Conservation (phyloP, 2,329 filamentous ascomycete species). For the Xylariaceae sp. region DNA sequence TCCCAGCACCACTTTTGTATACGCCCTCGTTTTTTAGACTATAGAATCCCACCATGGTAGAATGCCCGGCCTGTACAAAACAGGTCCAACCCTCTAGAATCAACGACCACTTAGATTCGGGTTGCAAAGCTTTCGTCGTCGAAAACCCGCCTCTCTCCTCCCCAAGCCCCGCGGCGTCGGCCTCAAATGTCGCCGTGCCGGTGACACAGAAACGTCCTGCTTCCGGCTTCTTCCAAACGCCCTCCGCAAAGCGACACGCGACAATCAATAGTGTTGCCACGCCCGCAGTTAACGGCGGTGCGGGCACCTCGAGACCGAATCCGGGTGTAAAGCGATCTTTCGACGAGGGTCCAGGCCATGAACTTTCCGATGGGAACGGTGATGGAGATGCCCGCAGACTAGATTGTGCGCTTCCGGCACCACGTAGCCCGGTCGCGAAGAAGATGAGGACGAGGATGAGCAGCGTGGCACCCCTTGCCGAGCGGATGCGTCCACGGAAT, state of each 20-base stretch:
- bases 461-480: constrained; percentile 77
- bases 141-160: constrained; percentile 39
- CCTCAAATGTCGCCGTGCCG: constrained; percentile 33
- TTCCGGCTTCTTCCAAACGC: constrained; percentile 59
- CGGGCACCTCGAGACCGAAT: constrained; percentile 29
- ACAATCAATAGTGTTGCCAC: constrained; percentile 33
- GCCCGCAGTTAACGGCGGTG: constrained; percentile 35
- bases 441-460: constrained; percentile 66
- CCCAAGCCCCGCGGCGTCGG: constrained; percentile 33
- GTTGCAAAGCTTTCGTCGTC: constrained; percentile 65
- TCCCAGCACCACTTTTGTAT: not conserved
- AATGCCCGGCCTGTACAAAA: constrained; percentile 78
- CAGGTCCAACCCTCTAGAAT: constrained; percentile 69
- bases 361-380: constrained; percentile 26
- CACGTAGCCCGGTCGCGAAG: constrained; percentile 50
- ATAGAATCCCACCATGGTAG: constrained; percentile 46
- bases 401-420: constrained; percentile 21
- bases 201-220: constrained; percentile 52
- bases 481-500: constrained; percentile 82
- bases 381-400: constrained; percentile 18
- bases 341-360: constrained; percentile 47
- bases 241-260: constrained; percentile 52
- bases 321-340: constrained; percentile 49
- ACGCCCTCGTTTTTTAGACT: not conserved
- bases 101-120: constrained; percentile 86